Base-by-base conservation (phyloP, 805 yeast species). In the Lachancea meyersii region DNA sequence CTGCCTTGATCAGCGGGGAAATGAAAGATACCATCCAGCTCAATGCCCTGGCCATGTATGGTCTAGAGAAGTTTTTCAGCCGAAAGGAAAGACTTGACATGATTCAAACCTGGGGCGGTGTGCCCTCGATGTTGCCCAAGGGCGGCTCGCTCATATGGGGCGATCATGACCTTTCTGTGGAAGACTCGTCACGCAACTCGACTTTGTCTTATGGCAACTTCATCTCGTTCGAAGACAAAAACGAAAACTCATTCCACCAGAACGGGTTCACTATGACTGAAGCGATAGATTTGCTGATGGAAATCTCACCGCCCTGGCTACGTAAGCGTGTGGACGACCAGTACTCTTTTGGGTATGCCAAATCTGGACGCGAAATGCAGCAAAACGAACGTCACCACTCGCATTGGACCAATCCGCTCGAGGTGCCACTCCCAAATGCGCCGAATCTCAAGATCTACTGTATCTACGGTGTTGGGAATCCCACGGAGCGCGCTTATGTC, bases 11-110 rank as follows among this genome's bases (percentile, higher is more conserved):
- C n/a, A 86, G 96, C 13, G 98, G 98, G 13, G 98, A 93, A 65
- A 93, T 93, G 97, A 86, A 81, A 61, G 98, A 93, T 62, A 93
- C 98, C 0, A 94, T 94, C 23, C 96, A 91, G 57, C 70, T 93
- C 60, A 93, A 93, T 61, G 82, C 93, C 3, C 65, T 91, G 47
- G 98, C 97, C 0, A 87, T 91, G 50, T 87, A 86, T 56, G 98
- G 97, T 1, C 72, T 93, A 44, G 98, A 93, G 58, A 87, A 86
- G 65, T 93, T 93, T 64, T 88, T 93, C 63, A 82, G 93, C 40
- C 76, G 95, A 59, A 76, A 78, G 47, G 98, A 91, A 65, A 76
- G 98, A 51, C 77, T 87, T 5, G 94, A 86, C 48, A 72, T 93
- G 83, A 60, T 88, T 38, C 73, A 87, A 48, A 72, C 91, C 1